Evolutionary conservation across 805 yeast genomes (phyloP).

Genomic region (Grigorovia yakushimaensis): DNA sequence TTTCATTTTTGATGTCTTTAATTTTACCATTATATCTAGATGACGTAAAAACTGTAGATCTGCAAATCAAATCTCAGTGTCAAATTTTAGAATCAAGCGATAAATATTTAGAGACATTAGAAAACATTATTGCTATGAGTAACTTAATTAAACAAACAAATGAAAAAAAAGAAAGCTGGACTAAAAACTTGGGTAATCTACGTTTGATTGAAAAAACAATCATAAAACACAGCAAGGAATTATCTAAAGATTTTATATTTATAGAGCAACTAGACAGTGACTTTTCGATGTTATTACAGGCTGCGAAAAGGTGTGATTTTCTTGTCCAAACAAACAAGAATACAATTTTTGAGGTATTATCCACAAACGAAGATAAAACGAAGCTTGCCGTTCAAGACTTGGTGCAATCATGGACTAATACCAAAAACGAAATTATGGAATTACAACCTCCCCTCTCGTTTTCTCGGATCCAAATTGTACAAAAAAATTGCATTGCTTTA

Average conservation of each 20-base stretch:
- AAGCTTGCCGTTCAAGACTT: slow-evolving; percentile 29
- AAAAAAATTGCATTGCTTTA: background rate
- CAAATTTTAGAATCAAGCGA: slow-evolving; percentile 13
- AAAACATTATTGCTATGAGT: slow-evolving; percentile 32
- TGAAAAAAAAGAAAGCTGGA: slow-evolving; percentile 16
- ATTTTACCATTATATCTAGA: slow-evolving; percentile 32
- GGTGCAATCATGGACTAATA: background rate
- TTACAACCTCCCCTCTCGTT: background rate
- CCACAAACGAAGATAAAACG: slow-evolving; percentile 12
- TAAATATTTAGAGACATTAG: slow-evolving; percentile 32
- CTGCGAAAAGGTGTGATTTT: background rate
- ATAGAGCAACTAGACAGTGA: slow-evolving; percentile 54
- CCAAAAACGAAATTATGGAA: background rate
- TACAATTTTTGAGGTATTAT: background rate
- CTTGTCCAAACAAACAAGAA: background rate
- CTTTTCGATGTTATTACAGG: slow-evolving; percentile 28
- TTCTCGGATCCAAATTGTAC: background rate
- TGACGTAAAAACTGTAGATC: slow-evolving; percentile 25
- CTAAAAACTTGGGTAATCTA: slow-evolving; percentile 12
- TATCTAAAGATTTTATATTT: slow-evolving; percentile 47
- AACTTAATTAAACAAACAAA: slow-evolving; percentile 30
- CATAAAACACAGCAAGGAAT: slow-evolving; percentile 33
- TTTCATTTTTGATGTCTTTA: slow-evolving; percentile 34
- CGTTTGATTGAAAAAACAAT: slow-evolving; percentile 24
- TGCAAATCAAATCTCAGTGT: slow-evolving; percentile 18